Percentiles rank a stretch among this genome's conserved stretches.
These are phyloP conservation scores for Ophiostoma novo-ulmi DNA, from an alignment of 2,329 filamentous ascomycete species.

Conservation along the genomic window DNA sequence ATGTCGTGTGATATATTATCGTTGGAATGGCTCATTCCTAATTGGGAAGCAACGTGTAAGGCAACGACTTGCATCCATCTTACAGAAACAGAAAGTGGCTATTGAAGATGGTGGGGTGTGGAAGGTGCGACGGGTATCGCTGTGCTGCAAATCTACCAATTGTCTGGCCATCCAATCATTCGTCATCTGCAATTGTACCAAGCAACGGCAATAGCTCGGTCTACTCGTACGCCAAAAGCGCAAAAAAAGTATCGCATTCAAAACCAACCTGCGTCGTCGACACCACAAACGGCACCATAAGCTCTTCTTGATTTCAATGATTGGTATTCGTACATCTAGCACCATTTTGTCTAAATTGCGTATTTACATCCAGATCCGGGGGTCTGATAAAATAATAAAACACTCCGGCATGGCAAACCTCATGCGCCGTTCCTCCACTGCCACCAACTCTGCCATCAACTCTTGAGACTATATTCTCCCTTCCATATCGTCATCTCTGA, in stretches of 20 bases:
- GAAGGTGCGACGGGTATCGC: background rate
- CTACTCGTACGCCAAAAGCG: background rate
- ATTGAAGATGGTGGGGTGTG: background rate
- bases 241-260: background rate
- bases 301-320: constrained; percentile 4
- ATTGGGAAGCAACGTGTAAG: background rate
- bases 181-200: background rate
- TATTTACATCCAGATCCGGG: constrained; percentile 16
- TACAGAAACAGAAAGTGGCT: background rate
- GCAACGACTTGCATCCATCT: background rate
- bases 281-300: background rate
- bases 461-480: background rate
- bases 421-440: background rate
- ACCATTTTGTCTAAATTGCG: constrained; percentile 13
- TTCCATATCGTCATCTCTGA: background rate
- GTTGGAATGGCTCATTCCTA: background rate
- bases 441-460: background rate
- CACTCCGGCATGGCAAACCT: background rate
- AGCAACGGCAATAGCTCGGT: background rate
- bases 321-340: constrained; percentile 21
- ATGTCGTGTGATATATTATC: background rate
- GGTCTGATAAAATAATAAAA: background rate
- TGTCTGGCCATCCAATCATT: background rate
- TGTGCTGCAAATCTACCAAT: background rate
- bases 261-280: background rate